Conservation (phyloP, 2,329 filamentous ascomycete species). For the Fusarium succisae region DNA sequence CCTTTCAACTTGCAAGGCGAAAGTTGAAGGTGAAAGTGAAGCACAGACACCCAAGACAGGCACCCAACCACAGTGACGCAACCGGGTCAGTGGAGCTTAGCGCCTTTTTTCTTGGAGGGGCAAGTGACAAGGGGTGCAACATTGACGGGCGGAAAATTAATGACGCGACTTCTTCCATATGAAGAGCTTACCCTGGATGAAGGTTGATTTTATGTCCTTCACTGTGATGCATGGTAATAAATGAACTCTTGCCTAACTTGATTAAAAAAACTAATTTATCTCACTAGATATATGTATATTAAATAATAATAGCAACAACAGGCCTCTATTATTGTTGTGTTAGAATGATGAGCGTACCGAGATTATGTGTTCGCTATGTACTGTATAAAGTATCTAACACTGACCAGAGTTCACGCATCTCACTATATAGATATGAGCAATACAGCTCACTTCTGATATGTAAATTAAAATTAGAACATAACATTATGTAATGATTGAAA, state of each 20-base stretch:
- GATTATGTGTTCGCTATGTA: too few relatives aligned
- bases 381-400: rapidly evolving
- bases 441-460: background rate
- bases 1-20: conserved; percentile 10
- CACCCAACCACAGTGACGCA: conserved; percentile 49
- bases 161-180: conserved; percentile 18
- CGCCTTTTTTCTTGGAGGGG: conserved; percentile 22
- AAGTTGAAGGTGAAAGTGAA: conserved; percentile 36
- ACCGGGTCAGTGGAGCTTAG: conserved; percentile 31
- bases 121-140: conserved; percentile 6
- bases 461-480: too few relatives aligned
- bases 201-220: background rate
- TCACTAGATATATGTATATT: background rate
- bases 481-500: rapidly evolving
- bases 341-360: background rate
- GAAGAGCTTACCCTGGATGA: conserved; percentile 13
- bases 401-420: too few relatives aligned
- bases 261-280: too few relatives aligned
- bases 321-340: too few relatives aligned
- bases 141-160: conserved; percentile 35
- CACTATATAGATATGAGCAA: too few relatives aligned
- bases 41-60: conserved; percentile 41
- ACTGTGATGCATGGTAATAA: background rate
- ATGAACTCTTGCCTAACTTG: background rate
- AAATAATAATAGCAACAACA: background rate